Evolutionary conservation across 768 basidiomycete species (phyloP), one percentile per base, ranked within the genome.

Genomic region (Kwoniella dejecticola): DNA sequence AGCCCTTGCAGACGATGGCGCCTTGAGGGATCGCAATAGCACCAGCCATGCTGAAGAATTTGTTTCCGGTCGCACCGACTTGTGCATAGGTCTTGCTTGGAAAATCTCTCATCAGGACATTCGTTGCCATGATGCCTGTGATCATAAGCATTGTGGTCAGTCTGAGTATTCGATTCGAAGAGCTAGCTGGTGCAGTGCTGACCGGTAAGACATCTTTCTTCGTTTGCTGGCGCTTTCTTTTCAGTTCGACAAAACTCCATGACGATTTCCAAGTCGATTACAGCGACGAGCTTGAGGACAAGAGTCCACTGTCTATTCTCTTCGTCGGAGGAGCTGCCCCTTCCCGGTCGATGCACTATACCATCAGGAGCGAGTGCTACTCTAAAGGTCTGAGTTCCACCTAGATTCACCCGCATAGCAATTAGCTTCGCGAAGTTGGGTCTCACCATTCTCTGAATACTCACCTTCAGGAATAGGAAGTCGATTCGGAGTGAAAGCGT

Each of bases 81-180:
- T 76, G 73, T 38, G 67, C 62, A 60, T 70, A 78, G 10, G 50
- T 66, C 46, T 67, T 67, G 45, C 62, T 60, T 12, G 70, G 71
- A 5, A 70, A 42, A 46, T 74, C 72, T n/a, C 77, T 70, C 31
- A 79, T 62, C n/a, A 79, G 71, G 12, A 78, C 75, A 55, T 79
- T 79, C 41, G 75, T 67, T 3, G 76, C 74, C 76, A 76, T 76
- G 48, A 78, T 41, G 26, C 62, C 73, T 74, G 46, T 7, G 21
- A n/a, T 42, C 7, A 11, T 40, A 7, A 30, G 27, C 19, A 17
- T 26, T 6, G 52, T 24, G 52, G 53, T 45, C 42, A 15, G 2
- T 8, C 12, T 36, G 31, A 19, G 13, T 7, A 11, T 11, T 3
- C 24, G 41, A n/a, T n/a, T n/a, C n/a, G n/a, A n/a, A n/a, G n/a